Evolutionary conservation across 1,139 yeast species (phyloP).

Genomic region (Saccharomyces hybrid): DNA sequence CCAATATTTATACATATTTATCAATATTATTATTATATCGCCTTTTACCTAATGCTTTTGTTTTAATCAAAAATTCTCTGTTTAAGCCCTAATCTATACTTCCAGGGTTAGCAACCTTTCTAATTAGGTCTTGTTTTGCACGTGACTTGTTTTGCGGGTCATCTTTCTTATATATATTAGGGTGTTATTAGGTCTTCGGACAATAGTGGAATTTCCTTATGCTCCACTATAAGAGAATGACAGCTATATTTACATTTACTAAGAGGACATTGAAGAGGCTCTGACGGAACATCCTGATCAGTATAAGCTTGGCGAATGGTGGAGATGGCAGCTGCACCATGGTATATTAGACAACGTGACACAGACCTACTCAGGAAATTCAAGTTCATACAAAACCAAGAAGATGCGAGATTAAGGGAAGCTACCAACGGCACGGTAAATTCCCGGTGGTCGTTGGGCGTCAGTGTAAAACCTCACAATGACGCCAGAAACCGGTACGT

Average conservation of each 20-base stretch:
- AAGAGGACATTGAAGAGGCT: neutral
- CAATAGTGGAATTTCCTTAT: too few relatives aligned
- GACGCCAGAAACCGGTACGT: conserved; percentile 42
- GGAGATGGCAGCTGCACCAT: conserved; percentile 14
- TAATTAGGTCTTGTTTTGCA: too few relatives aligned
- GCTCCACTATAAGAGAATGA: neutral
- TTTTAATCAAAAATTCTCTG: too few relatives aligned
- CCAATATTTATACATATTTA: too few relatives aligned
- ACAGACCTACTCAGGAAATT: conserved; percentile 24
- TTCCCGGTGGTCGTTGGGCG: conserved; percentile 31
- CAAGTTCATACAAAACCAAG: conserved; percentile 29
- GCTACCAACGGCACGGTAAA: conserved; percentile 26
- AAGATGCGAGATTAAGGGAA: conserved; percentile 33
- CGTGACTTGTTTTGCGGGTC: too few relatives aligned
- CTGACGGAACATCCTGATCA: neutral
- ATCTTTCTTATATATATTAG: too few relatives aligned
- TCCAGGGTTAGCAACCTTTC: too few relatives aligned
- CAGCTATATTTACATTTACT: neutral
- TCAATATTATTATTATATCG: too few relatives aligned
- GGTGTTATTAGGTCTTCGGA: too few relatives aligned
- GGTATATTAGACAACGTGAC: conserved; percentile 27
- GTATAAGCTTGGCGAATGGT: neutral
- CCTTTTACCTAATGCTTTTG: too few relatives aligned
- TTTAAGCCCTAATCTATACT: too few relatives aligned
- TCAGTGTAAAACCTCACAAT: conserved; percentile 27